A percentile compares a stretch with the other conserved stretches of the same genome.
These are phyloP conservation scores for Omphalotus olearius DNA, from an alignment of 1,284 basidiomycete species.

Conservation along the genomic window DNA sequence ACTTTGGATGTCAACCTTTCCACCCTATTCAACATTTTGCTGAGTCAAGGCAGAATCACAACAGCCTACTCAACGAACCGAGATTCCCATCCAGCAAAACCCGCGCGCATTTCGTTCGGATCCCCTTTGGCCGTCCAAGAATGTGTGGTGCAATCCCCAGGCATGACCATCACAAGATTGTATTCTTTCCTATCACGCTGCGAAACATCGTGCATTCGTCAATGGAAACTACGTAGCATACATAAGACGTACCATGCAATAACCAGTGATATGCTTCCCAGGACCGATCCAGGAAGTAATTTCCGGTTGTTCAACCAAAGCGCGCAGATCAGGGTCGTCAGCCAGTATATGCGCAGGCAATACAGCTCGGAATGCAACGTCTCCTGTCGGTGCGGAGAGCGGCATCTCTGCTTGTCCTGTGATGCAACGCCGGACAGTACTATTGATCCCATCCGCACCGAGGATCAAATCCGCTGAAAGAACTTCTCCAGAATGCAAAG, in stretches of 20 bases:
- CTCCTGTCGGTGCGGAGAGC: conserved; percentile 41
- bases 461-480: conserved; percentile 44
- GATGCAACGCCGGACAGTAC: conserved; percentile 37
- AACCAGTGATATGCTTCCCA: conserved; percentile 38
- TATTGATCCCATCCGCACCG: conserved; percentile 53
- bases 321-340: conserved; percentile 42
- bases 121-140: conserved; percentile 37
- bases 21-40: conserved; percentile 27
- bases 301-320: conserved; percentile 34
- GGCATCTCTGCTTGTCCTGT: conserved; percentile 35
- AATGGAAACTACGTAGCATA: background rate
- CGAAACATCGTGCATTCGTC: background rate
- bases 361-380: conserved; percentile 54
- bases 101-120: conserved; percentile 37
- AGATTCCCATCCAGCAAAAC: conserved; percentile 45
- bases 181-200: conserved; percentile 39
- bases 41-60: conserved; percentile 11
- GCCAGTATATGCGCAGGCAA: conserved; percentile 43
- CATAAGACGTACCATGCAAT: conserved; percentile 31
- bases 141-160: conserved; percentile 36
- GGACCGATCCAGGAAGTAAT: conserved; percentile 46
- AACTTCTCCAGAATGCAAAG: conserved; percentile 37
- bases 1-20: conserved; percentile 44
- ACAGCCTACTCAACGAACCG: conserved; percentile 24
- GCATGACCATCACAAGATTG: conserved; percentile 46